Percentiles rank a stretch among this genome's conserved stretches.
phyloP scores from a whole-genome alignment of 2,329 filamentous ascomycete species.

The Pestalotiopsis sp. region DNA sequence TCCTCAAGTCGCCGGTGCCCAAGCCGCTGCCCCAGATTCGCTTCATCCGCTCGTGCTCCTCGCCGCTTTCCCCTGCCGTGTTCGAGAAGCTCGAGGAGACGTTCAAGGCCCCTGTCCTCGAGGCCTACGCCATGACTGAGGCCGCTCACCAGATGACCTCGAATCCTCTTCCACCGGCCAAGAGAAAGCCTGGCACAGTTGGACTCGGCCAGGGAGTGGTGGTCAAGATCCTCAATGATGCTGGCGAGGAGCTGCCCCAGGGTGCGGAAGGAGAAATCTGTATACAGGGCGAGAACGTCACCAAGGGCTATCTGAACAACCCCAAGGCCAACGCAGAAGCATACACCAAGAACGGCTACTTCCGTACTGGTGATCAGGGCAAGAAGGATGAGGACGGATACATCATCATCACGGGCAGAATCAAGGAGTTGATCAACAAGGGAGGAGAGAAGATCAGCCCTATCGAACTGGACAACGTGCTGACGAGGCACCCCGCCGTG shows the following conservation, averaged over 20 bases:
- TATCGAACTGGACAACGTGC: conserved; percentile 83
- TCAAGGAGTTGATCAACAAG: conserved; percentile 93
- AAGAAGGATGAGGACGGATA: conserved; percentile 81
- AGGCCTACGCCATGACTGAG: conserved; percentile 93
- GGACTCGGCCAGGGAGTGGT: conserved; percentile 84
- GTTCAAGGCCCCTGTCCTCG: conserved; percentile 79
- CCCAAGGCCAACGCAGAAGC: conserved; percentile 72
- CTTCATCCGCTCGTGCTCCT: conserved; percentile 88
- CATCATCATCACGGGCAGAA: conserved; percentile 83
- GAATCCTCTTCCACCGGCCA: conserved; percentile 69
- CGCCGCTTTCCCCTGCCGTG: conserved; percentile 78
- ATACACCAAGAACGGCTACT: conserved; percentile 77
- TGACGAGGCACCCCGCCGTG: conserved; percentile 73
- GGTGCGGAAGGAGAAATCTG: conserved; percentile 81
- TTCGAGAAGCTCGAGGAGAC: conserved; percentile 78
- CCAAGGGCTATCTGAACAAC: conserved; percentile 85
- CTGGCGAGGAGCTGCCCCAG: conserved; percentile 68
- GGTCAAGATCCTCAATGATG: conserved; percentile 73
- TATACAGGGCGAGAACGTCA: conserved; percentile 81
- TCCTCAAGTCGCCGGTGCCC: conserved; percentile 74
- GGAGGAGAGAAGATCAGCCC: conserved; percentile 89
- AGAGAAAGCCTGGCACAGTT: conserved; percentile 80
- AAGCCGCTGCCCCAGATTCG: conserved; percentile 72
- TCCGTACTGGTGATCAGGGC: conserved; percentile 87
- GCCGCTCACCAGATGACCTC: conserved; percentile 85